Evolutionary conservation across 2,329 filamentous ascomycete genomes (phyloP).

Genomic region (Samsoniella hepiali): DNA sequence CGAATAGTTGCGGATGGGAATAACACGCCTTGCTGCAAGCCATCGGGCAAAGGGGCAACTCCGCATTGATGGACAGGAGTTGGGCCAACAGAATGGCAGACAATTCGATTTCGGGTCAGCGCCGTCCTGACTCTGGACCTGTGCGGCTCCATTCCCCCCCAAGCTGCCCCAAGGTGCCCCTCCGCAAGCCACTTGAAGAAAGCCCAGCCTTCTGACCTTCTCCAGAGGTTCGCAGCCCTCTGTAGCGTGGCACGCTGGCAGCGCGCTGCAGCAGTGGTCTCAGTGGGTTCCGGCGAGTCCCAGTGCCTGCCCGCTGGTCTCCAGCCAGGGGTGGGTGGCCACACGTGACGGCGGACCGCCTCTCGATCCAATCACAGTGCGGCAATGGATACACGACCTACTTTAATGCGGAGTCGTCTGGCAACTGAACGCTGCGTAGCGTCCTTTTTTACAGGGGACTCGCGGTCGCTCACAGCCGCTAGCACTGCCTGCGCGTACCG

Average conservation of each 20-base stretch:
- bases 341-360: conserved; percentile 13
- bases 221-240: conserved; percentile 7
- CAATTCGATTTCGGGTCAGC: conserved; percentile 7
- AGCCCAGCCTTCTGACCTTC: not conserved
- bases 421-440: not conserved
- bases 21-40: not conserved
- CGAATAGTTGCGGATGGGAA: not conserved
- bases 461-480: not conserved
- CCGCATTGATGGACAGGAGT: not conserved
- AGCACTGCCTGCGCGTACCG: not conserved
- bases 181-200: not conserved
- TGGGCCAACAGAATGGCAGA: conserved; percentile 8
- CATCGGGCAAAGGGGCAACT: conserved; percentile 12
- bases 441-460: not conserved
- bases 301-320: not conserved
- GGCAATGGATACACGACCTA: not conserved
- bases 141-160: conserved; percentile 1
- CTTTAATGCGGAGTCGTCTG: not conserved
- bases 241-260: not conserved
- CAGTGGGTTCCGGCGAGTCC: not conserved
- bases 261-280: not conserved
- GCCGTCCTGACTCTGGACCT: not conserved
- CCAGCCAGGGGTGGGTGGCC: not conserved
- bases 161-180: not conserved
- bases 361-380: conserved; percentile 1